Evolutionary conservation across 768 basidiomycete genomes (phyloP), one percentile per base, ranked within the genome.

Genomic region (Neoboletus subvelutipes): DNA sequence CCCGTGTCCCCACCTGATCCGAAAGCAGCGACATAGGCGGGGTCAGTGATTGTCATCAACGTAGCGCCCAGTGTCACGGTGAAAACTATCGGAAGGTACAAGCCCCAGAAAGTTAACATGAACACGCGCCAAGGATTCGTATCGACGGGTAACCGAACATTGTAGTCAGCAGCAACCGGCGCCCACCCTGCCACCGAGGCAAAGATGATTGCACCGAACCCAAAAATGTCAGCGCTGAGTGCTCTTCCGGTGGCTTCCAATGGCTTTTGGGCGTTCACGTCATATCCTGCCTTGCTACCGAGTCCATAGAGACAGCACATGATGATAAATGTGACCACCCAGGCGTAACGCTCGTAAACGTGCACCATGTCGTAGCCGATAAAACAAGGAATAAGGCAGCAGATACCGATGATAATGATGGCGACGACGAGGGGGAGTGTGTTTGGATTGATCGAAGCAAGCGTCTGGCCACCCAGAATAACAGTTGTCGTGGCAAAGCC

Each of bases 161-260:
- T 82, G 64, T 80, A 83, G 64, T 83, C 82, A 7, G 82, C 82
- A 4, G 81, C 82, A 1, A 83, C 61, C 2, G 80, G 76, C 0
- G 79, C 77, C 82, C 80, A 81, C 63, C 82, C 80, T 12, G 76
- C 69, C 37, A 77, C 71, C 0, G 75, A 74, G 2, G 78, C 80
- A 64, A 82, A 83, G 28, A 83, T 69, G 62, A 83, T 78, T 2
- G 76, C 78, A 28, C 82, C 80, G 51, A 81, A 84, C 55, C 76
- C 74, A 12, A 84, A 68, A n/a, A 83, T 67, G 54, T 81, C 79
- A 1, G 78, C 79, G 0, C 73, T 74, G 15, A 81, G 72, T 10
- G 72, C 69, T 39, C 72, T 67, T 20, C 82, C 83, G 0, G 71
- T 72, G 34, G 77, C 79, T 62, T 82, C 79, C 0, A 68, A 39